Percentiles rank a stretch among this genome's conserved stretches.
phyloP scores from a whole-genome alignment of 805 yeast genomes.

The Metschnikowia drakensbergensis region DNA sequence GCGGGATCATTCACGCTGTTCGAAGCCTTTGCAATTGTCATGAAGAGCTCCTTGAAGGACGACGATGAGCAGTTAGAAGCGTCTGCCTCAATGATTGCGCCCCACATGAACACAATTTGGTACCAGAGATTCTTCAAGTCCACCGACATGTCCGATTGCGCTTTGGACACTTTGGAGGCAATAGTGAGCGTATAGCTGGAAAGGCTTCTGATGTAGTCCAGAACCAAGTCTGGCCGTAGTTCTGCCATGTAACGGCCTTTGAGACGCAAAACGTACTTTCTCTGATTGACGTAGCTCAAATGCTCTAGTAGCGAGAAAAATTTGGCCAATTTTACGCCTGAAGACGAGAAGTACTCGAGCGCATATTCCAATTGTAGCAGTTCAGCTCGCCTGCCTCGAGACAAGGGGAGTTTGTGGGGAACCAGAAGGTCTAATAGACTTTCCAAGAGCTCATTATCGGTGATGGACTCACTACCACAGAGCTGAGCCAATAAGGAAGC shows the following conservation, averaged over 20 bases:
- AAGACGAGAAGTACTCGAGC: slow-evolving; percentile 19
- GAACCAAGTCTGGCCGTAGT: slow-evolving; percentile 2
- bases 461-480: slow-evolving; percentile 18
- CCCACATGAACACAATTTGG: slow-evolving; percentile 14
- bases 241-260: slow-evolving; percentile 6
- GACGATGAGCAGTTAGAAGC: not conserved
- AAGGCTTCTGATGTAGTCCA: slow-evolving; percentile 12
- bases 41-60: slow-evolving; percentile 5
- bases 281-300: slow-evolving; percentile 11
- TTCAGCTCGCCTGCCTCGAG: not conserved
- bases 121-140: slow-evolving; percentile 10
- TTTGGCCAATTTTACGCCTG: slow-evolving; percentile 15
- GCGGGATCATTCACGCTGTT: not conserved
- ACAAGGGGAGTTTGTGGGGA: not conserved
- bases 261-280: slow-evolving; percentile 13
- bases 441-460: slow-evolving; percentile 25
- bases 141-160: not conserved
- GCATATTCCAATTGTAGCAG: slow-evolving; percentile 16
- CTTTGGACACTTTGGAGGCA: not conserved
- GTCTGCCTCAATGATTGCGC: slow-evolving; percentile 10
- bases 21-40: slow-evolving; percentile 2
- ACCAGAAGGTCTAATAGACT: slow-evolving; percentile 22
- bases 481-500: slow-evolving; percentile 27
- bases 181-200: slow-evolving; percentile 15
- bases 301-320: slow-evolving; percentile 25